These are phyloP conservation scores for Trichophyton mentagrophytes DNA, from an alignment of 2,329 filamentous ascomycete species.

Conservation along the genomic window DNA sequence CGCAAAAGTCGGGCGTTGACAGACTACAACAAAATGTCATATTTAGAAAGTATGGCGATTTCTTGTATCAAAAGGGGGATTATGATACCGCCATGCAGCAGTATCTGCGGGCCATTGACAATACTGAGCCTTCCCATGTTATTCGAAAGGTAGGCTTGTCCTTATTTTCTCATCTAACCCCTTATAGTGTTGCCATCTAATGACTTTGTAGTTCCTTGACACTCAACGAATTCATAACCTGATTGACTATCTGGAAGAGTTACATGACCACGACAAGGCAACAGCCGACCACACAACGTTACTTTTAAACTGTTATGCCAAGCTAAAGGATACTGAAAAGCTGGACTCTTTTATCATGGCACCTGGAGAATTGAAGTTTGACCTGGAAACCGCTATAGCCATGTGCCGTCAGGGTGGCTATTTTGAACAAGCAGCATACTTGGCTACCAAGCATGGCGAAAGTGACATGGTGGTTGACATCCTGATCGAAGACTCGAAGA, in stretches of 20 bases:
- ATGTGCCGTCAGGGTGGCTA: conserved; percentile 98
- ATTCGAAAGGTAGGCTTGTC: conserved; percentile 83
- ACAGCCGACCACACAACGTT: conserved; percentile 92
- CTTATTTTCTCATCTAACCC: conserved; percentile 7
- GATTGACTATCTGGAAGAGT: conserved; percentile 90
- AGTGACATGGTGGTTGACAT: conserved; percentile 92
- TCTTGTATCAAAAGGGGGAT: conserved; percentile 85
- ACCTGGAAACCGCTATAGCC: conserved; percentile 87
- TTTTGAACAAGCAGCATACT: conserved; percentile 88
- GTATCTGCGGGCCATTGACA: conserved; percentile 90
- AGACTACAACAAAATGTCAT: conserved; percentile 75
- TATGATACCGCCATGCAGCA: conserved; percentile 99
- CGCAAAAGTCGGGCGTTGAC: conserved; percentile 76
- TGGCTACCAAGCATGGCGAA: conserved; percentile 88
- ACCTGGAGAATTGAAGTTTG: conserved; percentile 86
- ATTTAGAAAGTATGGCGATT: conserved; percentile 85
- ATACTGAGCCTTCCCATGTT: conserved; percentile 89
- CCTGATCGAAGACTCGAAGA: conserved; percentile 85
- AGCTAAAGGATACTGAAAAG: conserved; percentile 93
- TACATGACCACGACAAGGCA: conserved; percentile 86
- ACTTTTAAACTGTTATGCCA: conserved; percentile 92
- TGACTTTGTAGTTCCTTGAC: conserved; percentile 60
- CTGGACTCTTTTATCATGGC: conserved; percentile 94
- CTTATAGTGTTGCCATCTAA: background rate
- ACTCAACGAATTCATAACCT: conserved; percentile 96